phyloP scores from a whole-genome alignment of 805 yeast genomes.

The Ogataea neopini region DNA sequence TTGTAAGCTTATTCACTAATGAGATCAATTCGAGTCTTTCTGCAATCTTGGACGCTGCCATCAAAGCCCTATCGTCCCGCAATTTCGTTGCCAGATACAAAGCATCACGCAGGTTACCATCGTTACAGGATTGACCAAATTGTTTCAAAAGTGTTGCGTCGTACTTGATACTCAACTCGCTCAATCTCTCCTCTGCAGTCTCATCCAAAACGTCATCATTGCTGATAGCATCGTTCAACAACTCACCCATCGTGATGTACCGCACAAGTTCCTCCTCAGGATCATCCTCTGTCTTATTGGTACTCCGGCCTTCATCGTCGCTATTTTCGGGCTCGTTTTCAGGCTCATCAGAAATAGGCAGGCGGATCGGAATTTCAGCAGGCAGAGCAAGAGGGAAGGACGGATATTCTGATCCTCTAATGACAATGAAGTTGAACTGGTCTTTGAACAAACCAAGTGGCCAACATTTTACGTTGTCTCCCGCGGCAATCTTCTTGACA shows the following conservation, averaged over 20 bases:
- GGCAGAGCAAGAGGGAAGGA: constrained; percentile 84
- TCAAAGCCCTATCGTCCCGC: constrained; percentile 74
- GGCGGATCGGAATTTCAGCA: constrained; percentile 66
- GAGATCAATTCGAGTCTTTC: constrained; percentile 61
- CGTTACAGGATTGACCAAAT: constrained; percentile 72
- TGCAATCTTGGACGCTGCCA: constrained; percentile 83
- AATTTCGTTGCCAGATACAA: constrained; percentile 67
- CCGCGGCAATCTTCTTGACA: constrained; percentile 52
- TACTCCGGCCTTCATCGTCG: constrained; percentile 28
- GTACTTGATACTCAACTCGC: constrained; percentile 53
- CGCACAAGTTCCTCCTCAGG: constrained; percentile 69
- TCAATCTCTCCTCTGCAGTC: constrained; percentile 48
- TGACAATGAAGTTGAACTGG: constrained; percentile 68
- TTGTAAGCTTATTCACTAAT: constrained; percentile 55
- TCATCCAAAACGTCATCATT: constrained; percentile 39
- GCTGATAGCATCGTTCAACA: constrained; percentile 57
- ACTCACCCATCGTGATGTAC: constrained; percentile 58
- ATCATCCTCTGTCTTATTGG: constrained; percentile 44
- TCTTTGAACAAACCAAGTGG: constrained; percentile 79
- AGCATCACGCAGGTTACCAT: constrained; percentile 64
- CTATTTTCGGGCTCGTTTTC: background rate
- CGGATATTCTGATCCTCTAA: constrained; percentile 74
- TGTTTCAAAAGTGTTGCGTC: constrained; percentile 79
- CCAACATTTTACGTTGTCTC: constrained; percentile 74
- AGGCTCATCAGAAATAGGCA: constrained; percentile 51